Evolutionary conservation across 306 rosid genomes (phyloP).

Genomic region (Styphnolobium japonicum): DNA sequence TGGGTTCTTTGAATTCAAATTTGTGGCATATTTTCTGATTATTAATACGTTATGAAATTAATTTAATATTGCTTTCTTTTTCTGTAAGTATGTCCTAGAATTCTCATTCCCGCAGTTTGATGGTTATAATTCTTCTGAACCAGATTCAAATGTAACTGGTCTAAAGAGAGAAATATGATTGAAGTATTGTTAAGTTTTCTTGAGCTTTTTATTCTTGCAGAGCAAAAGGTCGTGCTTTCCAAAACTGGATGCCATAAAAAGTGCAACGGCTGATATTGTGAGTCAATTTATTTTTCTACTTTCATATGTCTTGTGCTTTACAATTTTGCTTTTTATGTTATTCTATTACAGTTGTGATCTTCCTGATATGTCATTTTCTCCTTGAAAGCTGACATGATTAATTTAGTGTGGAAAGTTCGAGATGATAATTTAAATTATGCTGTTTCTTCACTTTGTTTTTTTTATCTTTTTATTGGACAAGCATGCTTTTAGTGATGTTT

Average conservation of each 20-base stretch:
- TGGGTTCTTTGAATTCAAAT: background rate
- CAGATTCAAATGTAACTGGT: background rate
- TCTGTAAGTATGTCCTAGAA: background rate
- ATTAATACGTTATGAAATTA: background rate
- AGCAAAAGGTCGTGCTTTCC: conserved; percentile 84
- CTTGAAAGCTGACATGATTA: background rate
- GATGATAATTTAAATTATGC: background rate
- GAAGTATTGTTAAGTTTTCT: background rate
- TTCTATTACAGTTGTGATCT: background rate
- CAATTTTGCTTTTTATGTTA: background rate
- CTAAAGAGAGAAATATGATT: background rate
- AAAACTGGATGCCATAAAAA: conserved; percentile 79
- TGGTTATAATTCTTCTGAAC: conserved; percentile 11
- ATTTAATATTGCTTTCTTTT: background rate
- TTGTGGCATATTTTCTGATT: background rate
- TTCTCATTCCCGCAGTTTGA: conserved; percentile 1
- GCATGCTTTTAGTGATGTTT: background rate
- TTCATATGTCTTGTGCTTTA: background rate
- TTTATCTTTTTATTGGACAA: conserved; percentile 10
- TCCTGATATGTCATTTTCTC: background rate
- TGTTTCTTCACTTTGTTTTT: background rate
- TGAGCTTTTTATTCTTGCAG: conserved; percentile 46
- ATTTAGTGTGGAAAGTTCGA: background rate
- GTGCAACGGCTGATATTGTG: conserved; percentile 87
- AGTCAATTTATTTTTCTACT: conserved; percentile 41